Evolutionary conservation across 768 basidiomycete species (phyloP).

Genomic region (Kwoniella europaea): DNA sequence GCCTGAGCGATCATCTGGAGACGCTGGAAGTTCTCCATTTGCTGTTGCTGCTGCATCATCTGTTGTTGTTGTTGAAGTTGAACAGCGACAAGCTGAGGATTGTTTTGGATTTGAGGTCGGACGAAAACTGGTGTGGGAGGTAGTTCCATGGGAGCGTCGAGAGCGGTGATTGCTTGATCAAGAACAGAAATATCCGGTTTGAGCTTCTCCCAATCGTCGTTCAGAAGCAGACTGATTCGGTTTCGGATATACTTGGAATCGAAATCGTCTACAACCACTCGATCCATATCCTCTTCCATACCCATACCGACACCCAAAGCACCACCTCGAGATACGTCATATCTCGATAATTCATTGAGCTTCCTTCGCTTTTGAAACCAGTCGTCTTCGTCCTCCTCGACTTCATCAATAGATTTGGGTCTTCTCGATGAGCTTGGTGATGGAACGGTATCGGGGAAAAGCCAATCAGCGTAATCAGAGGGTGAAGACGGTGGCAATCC

Average conservation of each 20-base stretch:
- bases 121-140: constrained; percentile 47
- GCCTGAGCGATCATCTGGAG: constrained; percentile 39
- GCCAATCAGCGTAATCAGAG: constrained; percentile 26
- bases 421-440: constrained; percentile 15
- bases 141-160: constrained; percentile 42
- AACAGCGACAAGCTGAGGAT: constrained; percentile 27
- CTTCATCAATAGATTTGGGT: constrained; percentile 44
- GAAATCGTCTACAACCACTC: constrained; percentile 59
- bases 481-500: constrained; percentile 16
- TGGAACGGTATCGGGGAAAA: constrained; percentile 39
- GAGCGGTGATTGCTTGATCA: constrained; percentile 29
- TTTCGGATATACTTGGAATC: constrained; percentile 54
- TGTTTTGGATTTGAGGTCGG: constrained; percentile 36
- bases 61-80: constrained; percentile 40
- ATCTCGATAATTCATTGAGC: constrained; percentile 59
- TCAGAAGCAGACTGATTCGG: constrained; percentile 43
- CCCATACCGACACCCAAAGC: constrained; percentile 57
- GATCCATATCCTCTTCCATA: constrained; percentile 51
- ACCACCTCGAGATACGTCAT: constrained; percentile 54
- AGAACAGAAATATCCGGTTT: constrained; percentile 41
- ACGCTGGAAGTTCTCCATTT: constrained; percentile 47
- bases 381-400: constrained; percentile 31
- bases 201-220: constrained; percentile 47
- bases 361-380: constrained; percentile 42
- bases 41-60: constrained; percentile 25